Evolutionary conservation across 2,329 filamentous ascomycete species (phyloP).

Genomic region (Elsinoe arachidis): DNA sequence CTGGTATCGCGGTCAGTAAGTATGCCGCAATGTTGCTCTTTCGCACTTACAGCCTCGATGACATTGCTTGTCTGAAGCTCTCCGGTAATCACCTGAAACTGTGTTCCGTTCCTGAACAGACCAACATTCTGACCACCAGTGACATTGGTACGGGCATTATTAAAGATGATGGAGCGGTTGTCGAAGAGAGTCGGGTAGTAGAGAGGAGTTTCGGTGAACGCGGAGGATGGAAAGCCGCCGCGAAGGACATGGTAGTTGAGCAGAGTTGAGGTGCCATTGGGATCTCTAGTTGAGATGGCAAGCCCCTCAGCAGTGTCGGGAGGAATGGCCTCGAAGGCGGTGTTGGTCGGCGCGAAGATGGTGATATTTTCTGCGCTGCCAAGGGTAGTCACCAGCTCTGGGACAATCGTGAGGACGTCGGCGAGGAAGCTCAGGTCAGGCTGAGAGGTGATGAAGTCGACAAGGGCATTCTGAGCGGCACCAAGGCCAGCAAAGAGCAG

Average conservation of each 20-base stretch:
- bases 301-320: slow-evolving; percentile 27
- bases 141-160: slow-evolving; percentile 32
- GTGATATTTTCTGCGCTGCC: slow-evolving; percentile 19
- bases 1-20: slow-evolving; percentile 6
- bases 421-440: slow-evolving; percentile 4
- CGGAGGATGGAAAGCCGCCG: slow-evolving; percentile 25
- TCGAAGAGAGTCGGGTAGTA: slow-evolving; percentile 20
- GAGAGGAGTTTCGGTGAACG: slow-evolving; percentile 24
- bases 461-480: slow-evolving; percentile 4
- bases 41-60: slow-evolving; percentile 22
- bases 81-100: slow-evolving; percentile 29
- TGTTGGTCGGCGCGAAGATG: slow-evolving; percentile 31
- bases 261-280: slow-evolving; percentile 5
- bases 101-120: slow-evolving; percentile 26
- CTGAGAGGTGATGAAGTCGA: background rate
- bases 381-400: slow-evolving; percentile 3
- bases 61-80: slow-evolving; percentile 28
- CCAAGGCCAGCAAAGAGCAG: slow-evolving; percentile 3
- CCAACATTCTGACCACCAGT: slow-evolving; percentile 32
- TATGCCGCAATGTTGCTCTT: background rate
- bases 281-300: slow-evolving; percentile 18
- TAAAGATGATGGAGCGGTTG: slow-evolving; percentile 23
- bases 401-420: background rate
- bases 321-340: slow-evolving; percentile 28
- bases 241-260: slow-evolving; percentile 28